Evolutionary conservation across 331 rosid species (phyloP), one percentile per base, ranked within the genome.

Genomic region (Dryas integrifolia): DNA sequence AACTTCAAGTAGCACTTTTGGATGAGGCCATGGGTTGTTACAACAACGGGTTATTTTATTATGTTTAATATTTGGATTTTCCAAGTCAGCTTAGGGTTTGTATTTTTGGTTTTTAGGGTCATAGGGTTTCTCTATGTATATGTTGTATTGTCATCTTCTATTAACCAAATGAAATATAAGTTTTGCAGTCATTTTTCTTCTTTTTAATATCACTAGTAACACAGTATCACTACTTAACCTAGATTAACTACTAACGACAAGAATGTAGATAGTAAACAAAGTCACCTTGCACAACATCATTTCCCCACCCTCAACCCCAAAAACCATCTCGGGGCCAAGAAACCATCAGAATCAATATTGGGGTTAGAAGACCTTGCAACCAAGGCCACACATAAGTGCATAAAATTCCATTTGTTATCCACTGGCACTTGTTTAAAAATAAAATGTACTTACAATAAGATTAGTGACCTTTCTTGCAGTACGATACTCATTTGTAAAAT

Each of bases 381-480:
- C 45, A 35, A 21, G 65, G 44, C 65, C 11, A 6, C 44, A 12
- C 16, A 59, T 59, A 38, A 30, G 6, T 59, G 44, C 65, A 38
- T 39, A 12, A 35, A 38, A 38, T 59, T 35, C n/a, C 6, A 50
- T 1, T 11, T 26, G n/a, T 30, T 35, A 59, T 3, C 2, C 6
- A 59, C 65, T 41, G 18, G 64, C 53, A 43, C 52, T 24, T 40
- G 13, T 18, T 3, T 58, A 47, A 43, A 43, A 46, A 4, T 16
- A 14, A 40, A 67, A 70, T 39, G 71, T 72, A 86, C 97, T 91
- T 86, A 94, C 98, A 82, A 85, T 82, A 72, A 94, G 92, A 86
- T 89, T 85, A 63, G 96, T 88, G 77, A 91, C 98, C 69, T 94
- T 94, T 51, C 98, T 84, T 47, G 75, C 83, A 14, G 89, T 73